A percentile compares a stretch with the other conserved stretches of the same genome.
These are phyloP conservation scores for Nannochloropsis granulata DNA, from an alignment of 108 stramenopile genomes.

Conservation along the genomic window DNA sequence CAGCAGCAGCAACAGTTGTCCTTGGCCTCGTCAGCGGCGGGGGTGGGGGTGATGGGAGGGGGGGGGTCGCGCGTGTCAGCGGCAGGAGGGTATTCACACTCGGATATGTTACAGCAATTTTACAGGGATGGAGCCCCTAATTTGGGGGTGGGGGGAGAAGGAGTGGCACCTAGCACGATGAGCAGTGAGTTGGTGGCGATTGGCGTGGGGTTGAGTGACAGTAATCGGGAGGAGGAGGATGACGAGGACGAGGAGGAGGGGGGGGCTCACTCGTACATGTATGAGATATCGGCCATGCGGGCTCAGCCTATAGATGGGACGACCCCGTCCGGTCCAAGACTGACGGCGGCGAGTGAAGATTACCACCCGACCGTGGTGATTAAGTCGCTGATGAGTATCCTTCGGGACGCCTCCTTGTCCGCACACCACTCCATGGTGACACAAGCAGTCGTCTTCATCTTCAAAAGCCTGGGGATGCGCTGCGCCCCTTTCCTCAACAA, in stretches of 20 bases:
- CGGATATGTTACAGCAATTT: background rate
- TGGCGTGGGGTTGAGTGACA: background rate
- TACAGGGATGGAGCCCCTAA: background rate
- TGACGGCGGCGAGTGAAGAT: constrained; percentile 55
- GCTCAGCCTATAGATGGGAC: constrained; percentile 53
- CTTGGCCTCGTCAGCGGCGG: background rate
- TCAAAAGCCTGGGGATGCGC: constrained; percentile 63
- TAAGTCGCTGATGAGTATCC: constrained; percentile 68
- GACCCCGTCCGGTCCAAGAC: background rate
- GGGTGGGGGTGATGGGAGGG: background rate
- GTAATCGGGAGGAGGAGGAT: background rate
- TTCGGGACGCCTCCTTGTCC: constrained; percentile 64
- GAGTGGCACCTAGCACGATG: background rate
- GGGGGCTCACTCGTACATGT: constrained; percentile 68
- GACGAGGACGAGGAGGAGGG: background rate
- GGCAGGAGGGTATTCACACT: background rate
- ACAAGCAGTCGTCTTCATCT: constrained; percentile 80
- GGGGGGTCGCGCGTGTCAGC: background rate
- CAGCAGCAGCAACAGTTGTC: background rate
- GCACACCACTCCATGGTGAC: constrained; percentile 80
- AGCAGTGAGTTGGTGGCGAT: background rate
- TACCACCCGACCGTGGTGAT: constrained; percentile 84
- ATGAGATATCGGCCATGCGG: constrained; percentile 71
- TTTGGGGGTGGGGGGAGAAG: background rate
- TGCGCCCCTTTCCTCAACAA: constrained; percentile 66